These are phyloP conservation scores for Scheffersomyces lignicola DNA, from an alignment of 1,139 yeast species.

Conservation along the genomic window DNA sequence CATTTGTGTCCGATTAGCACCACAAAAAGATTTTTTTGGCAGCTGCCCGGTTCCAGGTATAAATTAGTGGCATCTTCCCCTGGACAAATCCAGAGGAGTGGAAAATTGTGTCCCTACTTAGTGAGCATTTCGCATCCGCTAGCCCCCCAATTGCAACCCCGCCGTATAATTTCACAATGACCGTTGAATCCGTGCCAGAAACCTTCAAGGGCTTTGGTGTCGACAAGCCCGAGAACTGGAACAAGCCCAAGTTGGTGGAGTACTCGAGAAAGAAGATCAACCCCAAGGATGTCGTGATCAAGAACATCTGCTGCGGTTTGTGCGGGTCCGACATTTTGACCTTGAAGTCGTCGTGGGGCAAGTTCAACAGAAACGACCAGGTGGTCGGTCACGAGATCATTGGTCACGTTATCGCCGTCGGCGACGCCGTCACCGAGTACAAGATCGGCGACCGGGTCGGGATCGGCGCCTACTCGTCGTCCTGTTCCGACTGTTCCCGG, in stretches of 20 bases:
- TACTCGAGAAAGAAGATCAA: slow-evolving; percentile 39
- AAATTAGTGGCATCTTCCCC: too few species aligned
- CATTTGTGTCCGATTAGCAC: too few species aligned
- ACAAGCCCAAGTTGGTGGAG: slow-evolving; percentile 39
- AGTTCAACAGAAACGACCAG: slow-evolving; percentile 28
- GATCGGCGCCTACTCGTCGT: slow-evolving; percentile 53
- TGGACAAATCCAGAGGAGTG: too few species aligned
- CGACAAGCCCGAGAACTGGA: slow-evolving; percentile 38
- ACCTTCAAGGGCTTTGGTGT: slow-evolving; percentile 49
- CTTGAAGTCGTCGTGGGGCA: slow-evolving; percentile 43
- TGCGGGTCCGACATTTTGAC: slow-evolving; percentile 63
- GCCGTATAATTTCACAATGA: slow-evolving; percentile 10
- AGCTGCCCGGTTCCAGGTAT: too few species aligned
- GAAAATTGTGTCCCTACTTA: too few species aligned
- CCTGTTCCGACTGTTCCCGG: slow-evolving; percentile 50
- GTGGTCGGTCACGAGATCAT: slow-evolving; percentile 53
- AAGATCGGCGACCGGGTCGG: slow-evolving; percentile 64
- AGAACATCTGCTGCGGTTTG: slow-evolving; percentile 54
- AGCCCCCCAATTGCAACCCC: too few species aligned
- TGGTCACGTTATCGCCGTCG: slow-evolving; percentile 54
- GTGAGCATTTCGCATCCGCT: too few species aligned
- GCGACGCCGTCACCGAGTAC: slow-evolving; percentile 44
- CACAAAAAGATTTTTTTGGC: too few species aligned
- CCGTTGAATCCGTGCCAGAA: slow-evolving; percentile 24
- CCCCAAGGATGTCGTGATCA: slow-evolving; percentile 45